phyloP scores from a whole-genome alignment of 164 flowering plant genomes.

The Piper longum region DNA sequence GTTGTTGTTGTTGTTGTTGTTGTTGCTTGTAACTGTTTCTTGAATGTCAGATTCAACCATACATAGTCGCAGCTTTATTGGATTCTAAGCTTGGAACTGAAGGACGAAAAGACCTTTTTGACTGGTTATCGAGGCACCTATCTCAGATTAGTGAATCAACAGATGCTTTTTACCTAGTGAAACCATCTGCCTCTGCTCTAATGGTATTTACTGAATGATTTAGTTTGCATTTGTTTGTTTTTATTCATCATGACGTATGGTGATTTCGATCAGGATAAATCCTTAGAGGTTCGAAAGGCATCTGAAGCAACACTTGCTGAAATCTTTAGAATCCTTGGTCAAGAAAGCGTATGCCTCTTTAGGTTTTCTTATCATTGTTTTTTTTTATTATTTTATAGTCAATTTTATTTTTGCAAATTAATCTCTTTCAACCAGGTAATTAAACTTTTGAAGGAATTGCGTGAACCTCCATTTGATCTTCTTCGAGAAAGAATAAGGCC shows the following conservation, averaged over 20 bases:
- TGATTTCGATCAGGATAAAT: constrained; percentile 54
- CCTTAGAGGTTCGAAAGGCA: constrained; percentile 94
- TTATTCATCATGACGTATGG: neutral
- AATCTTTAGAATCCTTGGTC: constrained; percentile 73
- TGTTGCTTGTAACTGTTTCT: neutral
- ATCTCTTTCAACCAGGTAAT: constrained; percentile 31
- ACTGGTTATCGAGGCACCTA: constrained; percentile 87
- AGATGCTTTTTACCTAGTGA: constrained; percentile 68
- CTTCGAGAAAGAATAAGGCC: constrained; percentile 65
- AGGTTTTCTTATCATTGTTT: neutral
- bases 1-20: too few relatives aligned
- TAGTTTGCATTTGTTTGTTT: neutral
- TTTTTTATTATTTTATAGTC: neutral
- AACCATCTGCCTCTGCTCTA: constrained; percentile 68
- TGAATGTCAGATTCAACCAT: constrained; percentile 53
- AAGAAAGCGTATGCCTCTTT: constrained; percentile 41
- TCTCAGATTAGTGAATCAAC: constrained; percentile 47
- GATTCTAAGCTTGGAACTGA: constrained; percentile 88
- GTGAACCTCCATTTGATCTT: constrained; percentile 66
- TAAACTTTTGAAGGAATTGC: constrained; percentile 62
- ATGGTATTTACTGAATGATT: constrained; percentile 27
- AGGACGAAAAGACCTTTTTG: constrained; percentile 94
- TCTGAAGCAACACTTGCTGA: constrained; percentile 83
- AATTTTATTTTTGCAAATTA: neutral
- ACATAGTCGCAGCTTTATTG: constrained; percentile 48